phyloP scores from a whole-genome alignment of 345 rosid genomes.

The Syzygium grande region DNA sequence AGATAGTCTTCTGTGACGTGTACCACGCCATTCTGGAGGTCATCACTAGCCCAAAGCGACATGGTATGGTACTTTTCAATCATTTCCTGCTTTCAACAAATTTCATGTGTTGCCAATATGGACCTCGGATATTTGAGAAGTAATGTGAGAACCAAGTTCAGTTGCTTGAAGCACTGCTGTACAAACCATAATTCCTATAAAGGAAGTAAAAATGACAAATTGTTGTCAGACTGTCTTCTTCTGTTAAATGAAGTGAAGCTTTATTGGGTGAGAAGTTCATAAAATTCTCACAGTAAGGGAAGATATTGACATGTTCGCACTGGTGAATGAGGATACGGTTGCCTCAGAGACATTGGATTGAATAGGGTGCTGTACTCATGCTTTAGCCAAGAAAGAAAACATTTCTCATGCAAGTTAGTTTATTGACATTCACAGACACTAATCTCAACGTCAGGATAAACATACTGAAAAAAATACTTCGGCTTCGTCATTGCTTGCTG shows the following conservation, averaged over 20 bases:
- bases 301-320: neutral
- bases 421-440: neutral
- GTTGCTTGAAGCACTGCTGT: neutral
- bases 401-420: neutral
- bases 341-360: neutral
- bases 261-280: neutral
- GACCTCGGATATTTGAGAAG: neutral
- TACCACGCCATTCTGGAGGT: conserved; percentile 47
- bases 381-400: too few relatives aligned
- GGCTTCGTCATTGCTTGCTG: neutral
- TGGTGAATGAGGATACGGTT: neutral
- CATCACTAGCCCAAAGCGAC: conserved; percentile 17
- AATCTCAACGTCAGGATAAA: neutral
- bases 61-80: neutral
- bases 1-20: conserved; percentile 40
- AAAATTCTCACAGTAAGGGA: neutral
- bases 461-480: neutral
- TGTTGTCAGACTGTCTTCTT: neutral
- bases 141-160: neutral
- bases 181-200: neutral
- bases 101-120: neutral
- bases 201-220: neutral
- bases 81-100: neutral
- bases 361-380: neutral
- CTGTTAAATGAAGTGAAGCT: neutral